Percentiles rank a stretch among this genome's conserved stretches.
These are phyloP conservation scores for Fraxinus excelsior DNA, from an alignment of 257 asterid genomes.

Conservation along the genomic window DNA sequence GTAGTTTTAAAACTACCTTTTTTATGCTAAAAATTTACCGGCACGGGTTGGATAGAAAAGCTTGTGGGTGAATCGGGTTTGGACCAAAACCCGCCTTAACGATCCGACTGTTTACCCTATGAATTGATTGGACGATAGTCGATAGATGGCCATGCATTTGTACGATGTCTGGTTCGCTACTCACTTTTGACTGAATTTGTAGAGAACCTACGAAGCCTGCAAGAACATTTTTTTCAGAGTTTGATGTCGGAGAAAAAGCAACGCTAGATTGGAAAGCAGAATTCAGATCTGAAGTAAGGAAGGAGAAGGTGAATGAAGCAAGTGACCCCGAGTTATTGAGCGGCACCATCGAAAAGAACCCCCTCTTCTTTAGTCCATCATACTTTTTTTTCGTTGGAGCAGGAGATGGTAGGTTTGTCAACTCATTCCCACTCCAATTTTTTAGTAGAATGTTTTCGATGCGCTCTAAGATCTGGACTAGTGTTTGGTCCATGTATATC, in stretches of 20 bases:
- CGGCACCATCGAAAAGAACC: constrained; percentile 33
- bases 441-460: constrained; percentile 38
- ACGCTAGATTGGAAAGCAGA: constrained; percentile 27
- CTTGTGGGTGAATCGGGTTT: too few relatives aligned
- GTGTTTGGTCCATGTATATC: constrained; percentile 43
- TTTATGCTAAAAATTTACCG: too few relatives aligned
- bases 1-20: too few relatives aligned
- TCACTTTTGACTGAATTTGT: constrained; percentile 33
- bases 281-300: constrained; percentile 46
- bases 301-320: constrained; percentile 50
- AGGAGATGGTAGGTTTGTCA: constrained; percentile 72
- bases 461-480: constrained; percentile 40
- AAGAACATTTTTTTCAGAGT: constrained; percentile 39
- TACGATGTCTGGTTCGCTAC: constrained; percentile 41
- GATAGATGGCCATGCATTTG: constrained; percentile 48
- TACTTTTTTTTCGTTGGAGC: constrained; percentile 60
- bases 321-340: too few relatives aligned
- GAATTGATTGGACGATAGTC: constrained; percentile 38
- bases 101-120: background rate
- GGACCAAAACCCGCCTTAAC: too few relatives aligned
- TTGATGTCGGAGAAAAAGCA: constrained; percentile 47
- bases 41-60: too few relatives aligned
- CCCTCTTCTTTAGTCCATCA: constrained; percentile 41
- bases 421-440: constrained; percentile 51
- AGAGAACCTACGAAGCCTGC: constrained; percentile 36